Conservation (phyloP, 345 rosid genomes). For the Brassica carinata region DNA sequence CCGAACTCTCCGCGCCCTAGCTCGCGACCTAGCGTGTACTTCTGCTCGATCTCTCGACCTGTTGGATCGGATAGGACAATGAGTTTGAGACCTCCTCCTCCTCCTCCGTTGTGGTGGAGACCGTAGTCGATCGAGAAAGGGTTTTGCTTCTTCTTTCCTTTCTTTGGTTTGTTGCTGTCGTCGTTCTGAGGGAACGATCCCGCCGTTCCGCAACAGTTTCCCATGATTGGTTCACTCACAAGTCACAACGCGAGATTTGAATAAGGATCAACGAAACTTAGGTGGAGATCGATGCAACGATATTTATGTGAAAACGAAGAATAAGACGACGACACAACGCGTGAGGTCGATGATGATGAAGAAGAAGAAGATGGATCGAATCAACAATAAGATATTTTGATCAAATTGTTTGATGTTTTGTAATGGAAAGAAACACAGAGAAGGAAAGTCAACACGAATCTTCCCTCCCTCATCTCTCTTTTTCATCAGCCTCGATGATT, state of each 20-base stretch:
- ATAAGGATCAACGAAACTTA: slow-evolving; percentile 10
- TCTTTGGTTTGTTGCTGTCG: neutral
- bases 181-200: neutral
- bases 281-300: neutral
- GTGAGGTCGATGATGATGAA: neutral
- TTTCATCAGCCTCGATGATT: neutral
- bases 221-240: neutral
- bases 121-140: neutral
- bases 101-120: neutral
- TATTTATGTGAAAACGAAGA: slow-evolving; percentile 23
- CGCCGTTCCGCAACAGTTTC: neutral
- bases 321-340: neutral
- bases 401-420: neutral
- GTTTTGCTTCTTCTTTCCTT: neutral
- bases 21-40: neutral
- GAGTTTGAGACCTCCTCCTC: neutral
- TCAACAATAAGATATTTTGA: neutral
- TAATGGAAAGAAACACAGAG: neutral
- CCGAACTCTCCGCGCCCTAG: neutral
- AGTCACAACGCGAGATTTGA: neutral
- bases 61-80: neutral
- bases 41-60: neutral
- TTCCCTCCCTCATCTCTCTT: neutral
- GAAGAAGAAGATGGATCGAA: neutral
- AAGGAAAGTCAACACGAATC: neutral